Evolutionary conservation across 257 asterid species (phyloP).

Genomic region (Lantana camara): DNA sequence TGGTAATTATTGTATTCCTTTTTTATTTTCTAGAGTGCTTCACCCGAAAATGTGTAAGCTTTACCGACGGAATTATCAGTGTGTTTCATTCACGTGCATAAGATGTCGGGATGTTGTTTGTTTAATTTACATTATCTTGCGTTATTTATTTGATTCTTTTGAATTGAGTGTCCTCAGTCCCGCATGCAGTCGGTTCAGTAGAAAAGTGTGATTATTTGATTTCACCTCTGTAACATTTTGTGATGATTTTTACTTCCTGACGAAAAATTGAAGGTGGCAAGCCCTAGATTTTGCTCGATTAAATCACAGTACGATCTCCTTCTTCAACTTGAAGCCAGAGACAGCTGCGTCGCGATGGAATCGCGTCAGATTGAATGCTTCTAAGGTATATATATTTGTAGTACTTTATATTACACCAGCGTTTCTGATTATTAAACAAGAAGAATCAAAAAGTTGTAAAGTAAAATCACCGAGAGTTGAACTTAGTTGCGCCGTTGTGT

Average conservation of each 20-base stretch:
- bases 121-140: conserved; percentile 1
- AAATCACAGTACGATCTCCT: conserved; percentile 80
- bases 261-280: conserved; percentile 70
- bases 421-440: conserved; percentile 6
- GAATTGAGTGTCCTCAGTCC: conserved; percentile 15
- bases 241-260: conserved; percentile 8
- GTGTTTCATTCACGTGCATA: neutral
- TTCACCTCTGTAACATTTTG: neutral
- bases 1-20: conserved; percentile 42
- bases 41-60: neutral
- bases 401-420: neutral
- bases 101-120: neutral
- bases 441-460: neutral
- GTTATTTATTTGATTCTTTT: conserved; percentile 4
- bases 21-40: neutral
- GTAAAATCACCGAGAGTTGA: conserved; percentile 7
- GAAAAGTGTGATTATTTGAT: conserved; percentile 9
- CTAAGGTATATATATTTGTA: conserved; percentile 53
- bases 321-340: conserved; percentile 84
- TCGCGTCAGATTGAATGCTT: conserved; percentile 73
- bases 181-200: conserved; percentile 29
- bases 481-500: conserved; percentile 21
- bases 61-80: conserved; percentile 9
- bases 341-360: conserved; percentile 83
- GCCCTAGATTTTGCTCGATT: conserved; percentile 83